Base-by-base conservation (phyloP, 306 rosid species). In the Lathyrus aphaca region DNA sequence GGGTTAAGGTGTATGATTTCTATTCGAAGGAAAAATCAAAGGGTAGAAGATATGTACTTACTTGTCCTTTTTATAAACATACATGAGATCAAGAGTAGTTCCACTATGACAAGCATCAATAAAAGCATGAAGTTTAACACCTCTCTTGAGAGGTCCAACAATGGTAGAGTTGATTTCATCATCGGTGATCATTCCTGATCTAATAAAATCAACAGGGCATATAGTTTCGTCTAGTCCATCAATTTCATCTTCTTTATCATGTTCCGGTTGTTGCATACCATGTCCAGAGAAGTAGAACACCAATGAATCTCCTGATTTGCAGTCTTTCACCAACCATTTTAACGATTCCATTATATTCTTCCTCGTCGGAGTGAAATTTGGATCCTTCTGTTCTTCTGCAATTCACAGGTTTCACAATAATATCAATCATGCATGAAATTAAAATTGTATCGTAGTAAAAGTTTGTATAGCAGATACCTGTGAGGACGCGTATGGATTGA, bases 211-310 rank as follows among this genome's bases (percentile, higher is more conserved):
- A 13, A 83, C 77, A 0, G 94, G 96, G 42, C 94, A 91, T 21
- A 89, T 73, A 2, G 88, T 75, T 79, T 89, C 96, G 40, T 91
- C 90, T 5, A 69, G 77, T 5, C 91, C 91, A 18, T 91, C 96
- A 11, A 37, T 1, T 79, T 88, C 97, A 37, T 91, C 89, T 23
- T 64, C 51, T 6, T 75, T 63, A 77, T 68, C 65, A 68, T 37
- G 3, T 49, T 82, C 89, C 1, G 84, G 81, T 44, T 89, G 91
- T 40, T 84, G 74, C 32, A 84, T 46, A 17, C 96, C 96, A 68
- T 91, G 97, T 23, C 94, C 94, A 0, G 97, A 91, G 91, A 85
- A 89, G 81, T 82, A 89, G 64, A 91, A 91, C 58, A 91, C 94
- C 57, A 91, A 73, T 0, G 79, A 74, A 35, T 87, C 96, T 46